Conservation (phyloP, 2,329 filamentous ascomycete genomes). For the Nemania diffusa region DNA sequence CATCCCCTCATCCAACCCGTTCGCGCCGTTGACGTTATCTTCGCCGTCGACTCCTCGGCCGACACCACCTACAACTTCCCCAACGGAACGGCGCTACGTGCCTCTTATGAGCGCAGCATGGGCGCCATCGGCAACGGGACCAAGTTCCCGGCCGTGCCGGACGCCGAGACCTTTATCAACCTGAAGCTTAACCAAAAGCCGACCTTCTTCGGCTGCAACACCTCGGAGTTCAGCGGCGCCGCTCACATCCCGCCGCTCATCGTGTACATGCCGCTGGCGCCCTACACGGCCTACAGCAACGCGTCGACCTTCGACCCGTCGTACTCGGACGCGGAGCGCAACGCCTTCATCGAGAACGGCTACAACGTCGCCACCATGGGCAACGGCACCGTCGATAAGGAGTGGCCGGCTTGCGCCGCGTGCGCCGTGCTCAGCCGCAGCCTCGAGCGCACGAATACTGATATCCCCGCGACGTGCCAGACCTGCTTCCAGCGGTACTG, state of each 20-base stretch:
- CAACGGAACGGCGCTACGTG: constrained; percentile 78
- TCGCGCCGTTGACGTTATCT: constrained; percentile 81
- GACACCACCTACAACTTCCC: constrained; percentile 78
- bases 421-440: constrained; percentile 87
- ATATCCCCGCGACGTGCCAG: constrained; percentile 76
- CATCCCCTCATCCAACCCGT: constrained; percentile 79
- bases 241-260: constrained; percentile 67
- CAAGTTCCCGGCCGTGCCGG: constrained; percentile 77
- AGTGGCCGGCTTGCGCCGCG: constrained; percentile 86
- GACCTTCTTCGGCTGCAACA: constrained; percentile 83
- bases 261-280: constrained; percentile 89
- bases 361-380: constrained; percentile 85
- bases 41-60: constrained; percentile 81
- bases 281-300: constrained; percentile 82
- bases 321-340: constrained; percentile 73
- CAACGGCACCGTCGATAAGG: constrained; percentile 77
- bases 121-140: constrained; percentile 70
- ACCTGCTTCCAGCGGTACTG: constrained; percentile 86
- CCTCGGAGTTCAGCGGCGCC: constrained; percentile 64
- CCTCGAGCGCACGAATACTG: constrained; percentile 74
- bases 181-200: constrained; percentile 77
- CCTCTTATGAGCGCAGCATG: constrained; percentile 75
- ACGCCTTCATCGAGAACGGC: constrained; percentile 86
- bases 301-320: constrained; percentile 77
- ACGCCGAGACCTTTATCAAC: constrained; percentile 81